These are phyloP conservation scores for Xylariaceae sp. DNA, from an alignment of 2,329 filamentous ascomycete species.

Conservation along the genomic window DNA sequence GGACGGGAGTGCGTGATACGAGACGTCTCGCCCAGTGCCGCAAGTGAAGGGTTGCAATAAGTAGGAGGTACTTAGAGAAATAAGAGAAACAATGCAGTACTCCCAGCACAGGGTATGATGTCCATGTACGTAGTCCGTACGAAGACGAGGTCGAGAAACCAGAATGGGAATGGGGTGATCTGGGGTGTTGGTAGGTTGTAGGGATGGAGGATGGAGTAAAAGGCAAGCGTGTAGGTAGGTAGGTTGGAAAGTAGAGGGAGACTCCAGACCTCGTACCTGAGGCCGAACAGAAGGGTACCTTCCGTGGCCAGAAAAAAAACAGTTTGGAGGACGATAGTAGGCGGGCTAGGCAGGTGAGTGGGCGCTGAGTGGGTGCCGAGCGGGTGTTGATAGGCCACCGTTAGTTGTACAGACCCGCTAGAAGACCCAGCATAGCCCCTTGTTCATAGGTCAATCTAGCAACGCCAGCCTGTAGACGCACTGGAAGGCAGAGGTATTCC, in stretches of 20 bases:
- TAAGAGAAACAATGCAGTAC: slow-evolving; percentile 18
- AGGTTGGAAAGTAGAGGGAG: too few species aligned
- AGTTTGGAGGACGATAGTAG: not conserved
- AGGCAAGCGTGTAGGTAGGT: too few species aligned
- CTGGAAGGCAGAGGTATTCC: too few species aligned
- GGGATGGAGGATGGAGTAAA: too few species aligned
- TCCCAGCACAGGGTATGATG: not conserved
- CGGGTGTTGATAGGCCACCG: not conserved
- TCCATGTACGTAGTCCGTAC: not conserved
- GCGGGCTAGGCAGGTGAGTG: not conserved
- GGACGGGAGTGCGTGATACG: slow-evolving; percentile 20
- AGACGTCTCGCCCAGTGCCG: slow-evolving; percentile 19
- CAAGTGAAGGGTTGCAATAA: slow-evolving; percentile 5
- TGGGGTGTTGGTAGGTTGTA: slow-evolving; percentile 3
- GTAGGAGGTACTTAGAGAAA: not conserved
- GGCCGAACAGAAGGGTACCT: too few species aligned
- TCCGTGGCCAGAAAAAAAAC: not conserved
- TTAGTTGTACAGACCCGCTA: not conserved
- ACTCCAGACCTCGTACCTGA: too few species aligned
- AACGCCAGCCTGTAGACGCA: not conserved
- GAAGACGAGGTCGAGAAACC: slow-evolving; percentile 13
- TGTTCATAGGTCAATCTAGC: not conserved
- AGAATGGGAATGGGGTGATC: slow-evolving; percentile 14
- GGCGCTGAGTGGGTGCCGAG: not conserved
- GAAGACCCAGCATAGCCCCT: not conserved